These are phyloP conservation scores for Chlorella sp. DNA, from an alignment of 139 green algal genomes.

Conservation along the genomic window DNA sequence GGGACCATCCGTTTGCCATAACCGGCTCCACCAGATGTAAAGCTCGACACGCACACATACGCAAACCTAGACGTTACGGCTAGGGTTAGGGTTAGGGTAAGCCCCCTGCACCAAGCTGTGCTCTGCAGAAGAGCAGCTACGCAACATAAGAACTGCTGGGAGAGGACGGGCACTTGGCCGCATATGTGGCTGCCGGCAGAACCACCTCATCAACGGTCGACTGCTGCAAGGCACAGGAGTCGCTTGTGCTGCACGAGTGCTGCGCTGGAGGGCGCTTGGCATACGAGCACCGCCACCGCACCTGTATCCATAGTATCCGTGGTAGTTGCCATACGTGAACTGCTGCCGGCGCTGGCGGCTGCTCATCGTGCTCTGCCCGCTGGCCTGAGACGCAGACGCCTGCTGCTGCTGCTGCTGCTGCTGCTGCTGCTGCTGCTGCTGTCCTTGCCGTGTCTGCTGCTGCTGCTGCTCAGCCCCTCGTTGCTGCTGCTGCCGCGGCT, in stretches of 20 bases:
- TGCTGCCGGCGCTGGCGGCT: slow-evolving; percentile 6
- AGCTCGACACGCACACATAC: too few species aligned
- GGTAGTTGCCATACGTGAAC: slow-evolving; percentile 77
- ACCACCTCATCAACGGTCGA: too few species aligned
- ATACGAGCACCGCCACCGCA: background rate
- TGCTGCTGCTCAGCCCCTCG: background rate
- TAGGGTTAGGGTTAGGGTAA: background rate
- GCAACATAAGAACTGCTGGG: background rate
- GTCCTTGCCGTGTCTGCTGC: slow-evolving; percentile 1
- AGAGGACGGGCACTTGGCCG: background rate
- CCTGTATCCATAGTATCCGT: slow-evolving; percentile 82
- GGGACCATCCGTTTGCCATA: too few species aligned
- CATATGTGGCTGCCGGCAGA: background rate
- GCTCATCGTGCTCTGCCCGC: background rate
- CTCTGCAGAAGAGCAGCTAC: too few species aligned
- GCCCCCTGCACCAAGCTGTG: too few species aligned
- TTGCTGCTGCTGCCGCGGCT: background rate
- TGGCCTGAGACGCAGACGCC: background rate
- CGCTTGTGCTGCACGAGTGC: background rate
- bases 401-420: background rate
- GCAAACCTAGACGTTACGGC: background rate
- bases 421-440: background rate
- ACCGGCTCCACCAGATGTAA: too few species aligned
- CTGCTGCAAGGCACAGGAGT: too few species aligned
- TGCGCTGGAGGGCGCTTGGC: background rate